A percentile compares a stretch with the other conserved stretches of the same genome.
phyloP scores from a whole-genome alignment of 768 basidiomycete species.

The Trametes punicea region DNA sequence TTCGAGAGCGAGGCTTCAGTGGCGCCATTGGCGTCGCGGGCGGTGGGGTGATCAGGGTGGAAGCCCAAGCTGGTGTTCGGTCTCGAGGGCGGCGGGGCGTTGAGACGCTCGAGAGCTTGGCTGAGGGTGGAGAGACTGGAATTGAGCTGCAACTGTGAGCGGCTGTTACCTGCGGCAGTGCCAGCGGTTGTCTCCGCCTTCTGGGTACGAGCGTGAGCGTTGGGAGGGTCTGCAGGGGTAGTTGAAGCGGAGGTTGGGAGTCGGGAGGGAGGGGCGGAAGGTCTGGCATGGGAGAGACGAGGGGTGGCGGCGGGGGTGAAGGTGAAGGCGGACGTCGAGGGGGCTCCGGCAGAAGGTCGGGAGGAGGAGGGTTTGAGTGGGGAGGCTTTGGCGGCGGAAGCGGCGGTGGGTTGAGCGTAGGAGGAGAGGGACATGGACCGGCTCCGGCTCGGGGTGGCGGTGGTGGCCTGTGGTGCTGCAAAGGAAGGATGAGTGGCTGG shows the following conservation, averaged over 20 bases:
- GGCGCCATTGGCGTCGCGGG: constrained; percentile 23
- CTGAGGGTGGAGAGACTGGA: constrained; percentile 59
- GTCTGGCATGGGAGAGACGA: background rate
- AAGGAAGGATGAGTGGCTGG: background rate
- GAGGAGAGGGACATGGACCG: constrained; percentile 5
- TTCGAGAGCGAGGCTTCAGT: too few relatives aligned
- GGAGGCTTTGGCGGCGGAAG: constrained; percentile 1
- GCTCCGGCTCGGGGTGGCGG: background rate
- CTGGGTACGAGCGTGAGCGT: background rate
- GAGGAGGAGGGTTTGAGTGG: constrained; percentile 4
- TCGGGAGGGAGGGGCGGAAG: background rate
- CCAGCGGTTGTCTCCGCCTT: background rate
- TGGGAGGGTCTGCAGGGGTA: background rate
- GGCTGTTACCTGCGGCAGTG: background rate
- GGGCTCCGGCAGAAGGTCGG: background rate
- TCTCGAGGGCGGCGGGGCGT: constrained; percentile 58
- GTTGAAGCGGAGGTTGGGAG: background rate
- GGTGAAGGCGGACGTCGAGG: background rate
- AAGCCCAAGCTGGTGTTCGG: constrained; percentile 75
- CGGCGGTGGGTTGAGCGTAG: constrained; percentile 7
- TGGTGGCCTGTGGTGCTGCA: background rate
- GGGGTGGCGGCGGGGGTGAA: background rate
- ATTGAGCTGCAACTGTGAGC: background rate
- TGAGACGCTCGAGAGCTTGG: constrained; percentile 67
- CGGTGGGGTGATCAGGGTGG: constrained; percentile 31